Conservation (phyloP, 73 alveolate species). For the Diophrys sp. region DNA sequence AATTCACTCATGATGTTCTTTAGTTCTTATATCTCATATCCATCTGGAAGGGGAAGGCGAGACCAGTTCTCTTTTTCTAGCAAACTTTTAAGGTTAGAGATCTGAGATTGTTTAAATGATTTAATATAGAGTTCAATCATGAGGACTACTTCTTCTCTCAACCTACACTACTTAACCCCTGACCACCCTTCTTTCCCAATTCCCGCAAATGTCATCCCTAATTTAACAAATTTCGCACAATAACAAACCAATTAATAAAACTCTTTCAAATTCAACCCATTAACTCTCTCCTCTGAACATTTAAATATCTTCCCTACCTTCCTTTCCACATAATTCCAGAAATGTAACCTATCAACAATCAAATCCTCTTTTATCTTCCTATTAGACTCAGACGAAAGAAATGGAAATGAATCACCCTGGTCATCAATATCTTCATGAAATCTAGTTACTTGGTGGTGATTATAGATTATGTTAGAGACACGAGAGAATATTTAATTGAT, state of each 20-base stretch:
- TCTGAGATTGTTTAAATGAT: constrained; percentile 9
- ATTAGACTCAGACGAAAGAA: neutral
- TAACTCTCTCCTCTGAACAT: neutral
- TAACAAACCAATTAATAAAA: constrained; percentile 10
- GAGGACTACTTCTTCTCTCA: neutral
- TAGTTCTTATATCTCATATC: constrained; percentile 39
- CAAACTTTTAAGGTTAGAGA: constrained; percentile 19
- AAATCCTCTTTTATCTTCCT: neutral
- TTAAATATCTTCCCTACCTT: constrained; percentile 14
- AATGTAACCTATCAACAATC: constrained; percentile 5
- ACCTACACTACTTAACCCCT: neutral
- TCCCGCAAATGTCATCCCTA: constrained; percentile 15
- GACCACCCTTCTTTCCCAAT: neutral
- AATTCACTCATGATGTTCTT: constrained; percentile 13
- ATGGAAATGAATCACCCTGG: neutral
- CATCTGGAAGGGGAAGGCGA: constrained; percentile 52
- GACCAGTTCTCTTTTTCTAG: constrained; percentile 43
- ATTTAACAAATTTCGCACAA: constrained; percentile 3
- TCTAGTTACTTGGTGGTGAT: constrained; percentile 26
- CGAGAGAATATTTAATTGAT: constrained; percentile 14
- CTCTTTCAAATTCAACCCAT: constrained; percentile 9
- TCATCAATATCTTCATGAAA: constrained; percentile 15
- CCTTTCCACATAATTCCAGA: constrained; percentile 22
- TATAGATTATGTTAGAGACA: constrained; percentile 10
- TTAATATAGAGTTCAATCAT: neutral